Percentiles rank a stretch among this genome's conserved stretches.
phyloP scores from a whole-genome alignment of 129 eudicot species.

The Gnaphalium uliginosum region DNA sequence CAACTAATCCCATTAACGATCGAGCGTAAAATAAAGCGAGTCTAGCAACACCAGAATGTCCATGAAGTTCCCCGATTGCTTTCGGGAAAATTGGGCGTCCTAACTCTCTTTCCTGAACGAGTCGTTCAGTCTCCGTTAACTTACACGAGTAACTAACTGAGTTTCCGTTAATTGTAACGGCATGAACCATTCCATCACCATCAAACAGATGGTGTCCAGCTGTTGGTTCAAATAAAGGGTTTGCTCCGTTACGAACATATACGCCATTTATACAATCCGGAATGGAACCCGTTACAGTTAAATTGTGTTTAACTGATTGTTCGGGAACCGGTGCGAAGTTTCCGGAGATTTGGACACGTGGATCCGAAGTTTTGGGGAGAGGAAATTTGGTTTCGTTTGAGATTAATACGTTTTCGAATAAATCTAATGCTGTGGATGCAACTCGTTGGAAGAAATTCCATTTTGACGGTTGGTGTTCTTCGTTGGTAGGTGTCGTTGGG shows the following conservation, averaged over 20 bases:
- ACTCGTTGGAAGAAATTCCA: constrained; percentile 66
- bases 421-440: constrained; percentile 57
- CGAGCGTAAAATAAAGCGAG: constrained; percentile 52
- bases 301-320: constrained; percentile 38
- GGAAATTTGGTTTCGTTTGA: constrained; percentile 49
- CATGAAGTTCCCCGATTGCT: constrained; percentile 66
- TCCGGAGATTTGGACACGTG: constrained; percentile 54
- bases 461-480: constrained; percentile 24
- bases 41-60: constrained; percentile 54
- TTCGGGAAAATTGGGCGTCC: constrained; percentile 62
- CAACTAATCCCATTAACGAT: constrained; percentile 48
- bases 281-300: constrained; percentile 37
- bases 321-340: constrained; percentile 69
- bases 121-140: constrained; percentile 49
- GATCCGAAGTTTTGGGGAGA: constrained; percentile 64
- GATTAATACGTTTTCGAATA: constrained; percentile 49
- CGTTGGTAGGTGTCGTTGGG: constrained; percentile 27
- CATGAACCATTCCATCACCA: constrained; percentile 73
- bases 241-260: constrained; percentile 59
- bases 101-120: constrained; percentile 41
- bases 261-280: constrained; percentile 49
- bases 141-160: constrained; percentile 56
- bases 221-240: constrained; percentile 52
- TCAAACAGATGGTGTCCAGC: constrained; percentile 63
- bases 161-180: constrained; percentile 37